Evolutionary conservation across 148 eudicot species (phyloP), one percentile per base, ranked within the genome.

Genomic region (Silene conica): DNA sequence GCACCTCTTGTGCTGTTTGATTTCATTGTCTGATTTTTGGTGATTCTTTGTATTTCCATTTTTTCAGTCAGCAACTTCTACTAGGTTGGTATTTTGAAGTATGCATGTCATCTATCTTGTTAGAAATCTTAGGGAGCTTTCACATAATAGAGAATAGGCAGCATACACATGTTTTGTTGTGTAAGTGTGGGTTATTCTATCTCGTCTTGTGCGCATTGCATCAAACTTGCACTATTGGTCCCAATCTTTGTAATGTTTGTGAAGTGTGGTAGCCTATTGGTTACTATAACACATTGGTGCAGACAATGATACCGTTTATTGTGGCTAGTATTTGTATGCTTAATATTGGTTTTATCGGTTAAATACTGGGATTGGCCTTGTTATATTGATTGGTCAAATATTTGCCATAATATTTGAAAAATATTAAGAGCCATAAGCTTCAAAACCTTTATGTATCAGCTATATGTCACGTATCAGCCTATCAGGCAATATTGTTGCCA

Each of bases 71-170:
- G 8, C 59, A 59, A 52, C 20, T 13, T 71, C 65, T 20, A 19
- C 20, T 38, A 4, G 62, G 25, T 58, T n/a, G 22, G 4, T 71
- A 43, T 41, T 58, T 21, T 55, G 48, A 38, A 8, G 10, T 25
- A 54, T 58, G 65, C 65, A 38, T 57, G 58, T 71, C 31, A 71
- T 58, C 74, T 5, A 60, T 20, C 25, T 58, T n/a, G 65, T 58
- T 34, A 5, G 55, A 50, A 3, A 38, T 8, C 16, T 50, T 50
- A 1, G 18, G 19, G 28, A 41, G 26, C 15, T 54, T 58, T 45
- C 19, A 63, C 6, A 63, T 63, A 63, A 28, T 63, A 58, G 18
- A 41, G 23, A 48, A 11, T 25, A 31, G 13, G 41, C 15, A 23
- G 73, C 60, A 25, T 18, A 2, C 4, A 9, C 52, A 10, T 18